A percentile compares a stretch with the other conserved stretches of the same genome.
Conservation (phyloP, 2,329 filamentous ascomycete species). For the Sphaerostilbella broomeana region DNA sequence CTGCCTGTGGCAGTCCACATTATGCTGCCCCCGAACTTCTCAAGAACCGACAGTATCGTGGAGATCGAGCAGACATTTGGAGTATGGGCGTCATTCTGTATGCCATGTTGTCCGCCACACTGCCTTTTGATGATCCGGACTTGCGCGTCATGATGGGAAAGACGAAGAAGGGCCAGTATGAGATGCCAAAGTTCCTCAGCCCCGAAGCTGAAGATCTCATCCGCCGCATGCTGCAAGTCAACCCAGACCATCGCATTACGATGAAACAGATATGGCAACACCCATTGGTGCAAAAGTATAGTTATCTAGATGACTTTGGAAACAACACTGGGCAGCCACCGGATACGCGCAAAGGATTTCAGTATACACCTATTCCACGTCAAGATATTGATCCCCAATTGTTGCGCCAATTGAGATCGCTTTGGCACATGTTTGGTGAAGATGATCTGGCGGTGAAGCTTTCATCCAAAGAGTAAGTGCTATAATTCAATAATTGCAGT, state of each 20-base stretch:
- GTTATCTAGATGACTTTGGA: conserved; percentile 63
- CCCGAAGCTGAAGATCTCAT: conserved; percentile 72
- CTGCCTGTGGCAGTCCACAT: conserved; percentile 92
- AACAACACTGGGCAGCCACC: conserved; percentile 46
- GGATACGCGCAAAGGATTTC: conserved; percentile 54
- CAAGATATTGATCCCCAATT: conserved; percentile 75
- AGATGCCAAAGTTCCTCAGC: conserved; percentile 57
- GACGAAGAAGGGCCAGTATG: conserved; percentile 53
- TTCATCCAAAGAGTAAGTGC: conserved; percentile 54
- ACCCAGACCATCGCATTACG: conserved; percentile 71
- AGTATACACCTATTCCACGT: conserved; percentile 50
- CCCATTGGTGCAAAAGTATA: conserved; percentile 78
- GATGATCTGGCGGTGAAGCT: conserved; percentile 64
- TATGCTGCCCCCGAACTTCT: conserved; percentile 94
- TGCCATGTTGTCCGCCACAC: conserved; percentile 73
- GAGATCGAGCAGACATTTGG: conserved; percentile 88
- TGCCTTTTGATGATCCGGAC: conserved; percentile 73
- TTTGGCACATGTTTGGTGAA: conserved; percentile 84
- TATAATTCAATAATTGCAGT: not conserved
- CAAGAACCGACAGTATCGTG: conserved; percentile 68
- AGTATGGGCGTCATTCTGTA: conserved; percentile 87
- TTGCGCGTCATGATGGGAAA: conserved; percentile 55
- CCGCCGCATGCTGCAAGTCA: conserved; percentile 66
- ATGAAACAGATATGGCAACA: conserved; percentile 82
- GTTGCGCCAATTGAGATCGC: conserved; percentile 74